These are phyloP conservation scores for Pseudofabraea citricarpa DNA, from an alignment of 2,329 filamentous ascomycete genomes.

Conservation along the genomic window DNA sequence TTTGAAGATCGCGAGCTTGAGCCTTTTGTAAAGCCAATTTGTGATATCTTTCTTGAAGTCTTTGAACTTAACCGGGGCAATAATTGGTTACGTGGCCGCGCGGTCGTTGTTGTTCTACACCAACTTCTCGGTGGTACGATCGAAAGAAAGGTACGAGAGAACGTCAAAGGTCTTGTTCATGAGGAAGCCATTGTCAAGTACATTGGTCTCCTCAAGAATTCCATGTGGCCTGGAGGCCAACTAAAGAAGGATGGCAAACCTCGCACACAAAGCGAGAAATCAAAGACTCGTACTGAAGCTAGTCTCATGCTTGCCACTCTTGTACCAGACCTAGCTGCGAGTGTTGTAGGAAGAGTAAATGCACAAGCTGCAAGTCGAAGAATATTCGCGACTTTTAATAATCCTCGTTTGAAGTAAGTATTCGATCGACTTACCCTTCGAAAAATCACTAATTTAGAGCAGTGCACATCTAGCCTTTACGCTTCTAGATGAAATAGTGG, in stretches of 20 bases:
- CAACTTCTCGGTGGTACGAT: conserved; percentile 94
- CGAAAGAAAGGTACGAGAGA: conserved; percentile 89
- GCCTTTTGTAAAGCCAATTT: conserved; percentile 97
- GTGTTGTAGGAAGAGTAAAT: conserved; percentile 88
- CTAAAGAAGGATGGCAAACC: conserved; percentile 43
- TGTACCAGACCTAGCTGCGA: conserved; percentile 84
- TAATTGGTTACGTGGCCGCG: conserved; percentile 93
- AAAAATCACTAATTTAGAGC: conserved; percentile 3
- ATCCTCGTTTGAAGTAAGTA: conserved; percentile 79
- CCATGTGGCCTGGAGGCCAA: conserved; percentile 75
- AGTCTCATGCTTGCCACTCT: conserved; percentile 84
- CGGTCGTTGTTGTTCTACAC: conserved; percentile 93
- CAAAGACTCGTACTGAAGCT: conserved; percentile 78
- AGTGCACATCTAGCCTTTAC: conserved; percentile 32
- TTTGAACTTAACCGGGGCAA: conserved; percentile 94
- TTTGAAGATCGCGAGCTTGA: conserved; percentile 87
- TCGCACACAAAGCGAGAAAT: conserved; percentile 68
- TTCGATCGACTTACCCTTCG: too few species aligned
- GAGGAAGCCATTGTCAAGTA: conserved; percentile 78
- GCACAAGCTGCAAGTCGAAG: conserved; percentile 85
- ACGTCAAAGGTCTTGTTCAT: conserved; percentile 65
- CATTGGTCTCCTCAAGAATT: conserved; percentile 66
- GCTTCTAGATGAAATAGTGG: conserved; percentile 29
- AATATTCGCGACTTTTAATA: conserved; percentile 88
- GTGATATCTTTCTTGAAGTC: conserved; percentile 91